A percentile compares a stretch with the other conserved stretches of the same genome.
Evolutionary conservation across 257 asterid genomes (phyloP).

Genomic region (Verbena officinalis): DNA sequence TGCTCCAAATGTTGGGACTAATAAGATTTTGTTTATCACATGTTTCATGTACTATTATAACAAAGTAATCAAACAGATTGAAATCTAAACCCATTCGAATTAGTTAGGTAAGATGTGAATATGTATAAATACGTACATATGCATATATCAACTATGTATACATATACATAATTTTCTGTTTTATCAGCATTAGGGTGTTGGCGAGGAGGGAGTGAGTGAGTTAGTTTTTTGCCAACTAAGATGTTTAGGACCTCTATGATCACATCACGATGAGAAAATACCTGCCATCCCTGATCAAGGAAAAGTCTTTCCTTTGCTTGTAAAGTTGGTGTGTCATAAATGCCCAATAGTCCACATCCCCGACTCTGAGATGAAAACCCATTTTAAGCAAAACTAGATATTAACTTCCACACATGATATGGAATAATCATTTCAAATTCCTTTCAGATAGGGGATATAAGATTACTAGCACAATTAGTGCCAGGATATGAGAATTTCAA

Average conservation of each 20-base stretch:
- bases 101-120: neutral
- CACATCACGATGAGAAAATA: constrained; percentile 33
- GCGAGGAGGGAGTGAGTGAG: neutral
- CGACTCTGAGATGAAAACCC: constrained; percentile 64
- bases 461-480: neutral
- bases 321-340: constrained; percentile 87
- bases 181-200: neutral
- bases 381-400: constrained; percentile 19
- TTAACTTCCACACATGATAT: constrained; percentile 11
- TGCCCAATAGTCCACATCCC: constrained; percentile 83
- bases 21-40: neutral
- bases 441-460: constrained; percentile 9
- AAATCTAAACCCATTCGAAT: neutral
- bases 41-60: neutral
- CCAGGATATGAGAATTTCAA: constrained; percentile 21
- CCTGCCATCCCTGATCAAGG: constrained; percentile 98
- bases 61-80: neutral
- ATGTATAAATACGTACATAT: neutral
- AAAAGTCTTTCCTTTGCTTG: constrained; percentile 88
- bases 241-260: constrained; percentile 5
- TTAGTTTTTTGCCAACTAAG: no score
- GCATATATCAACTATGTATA: no score
- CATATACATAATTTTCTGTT: neutral
- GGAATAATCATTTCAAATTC: constrained; percentile 14
- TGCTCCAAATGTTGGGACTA: neutral